phyloP scores from a whole-genome alignment of 768 basidiomycete species.

The Boletus patriciae region DNA sequence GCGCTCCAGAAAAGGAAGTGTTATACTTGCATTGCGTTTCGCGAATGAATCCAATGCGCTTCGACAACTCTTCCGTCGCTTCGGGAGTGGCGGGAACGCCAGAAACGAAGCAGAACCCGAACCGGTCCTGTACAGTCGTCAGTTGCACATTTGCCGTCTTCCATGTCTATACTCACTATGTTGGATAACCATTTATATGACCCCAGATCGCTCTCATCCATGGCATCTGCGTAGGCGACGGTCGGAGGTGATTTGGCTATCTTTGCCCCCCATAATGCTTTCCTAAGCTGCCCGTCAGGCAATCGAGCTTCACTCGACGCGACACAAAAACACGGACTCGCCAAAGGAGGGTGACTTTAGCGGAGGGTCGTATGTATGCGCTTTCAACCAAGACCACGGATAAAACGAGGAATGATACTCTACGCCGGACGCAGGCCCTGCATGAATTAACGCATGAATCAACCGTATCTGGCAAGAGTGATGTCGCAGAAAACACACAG shows the following conservation, averaged over 20 bases:
- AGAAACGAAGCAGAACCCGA: conserved; percentile 86
- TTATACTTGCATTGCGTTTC: conserved; percentile 66
- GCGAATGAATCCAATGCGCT: conserved; percentile 83
- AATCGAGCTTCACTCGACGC: background rate
- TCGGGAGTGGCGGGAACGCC: conserved; percentile 80
- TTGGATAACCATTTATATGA: conserved; percentile 80
- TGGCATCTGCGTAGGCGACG: conserved; percentile 69
- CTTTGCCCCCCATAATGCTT: conserved; percentile 77
- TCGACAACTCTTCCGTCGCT: conserved; percentile 76
- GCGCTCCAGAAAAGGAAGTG: conserved; percentile 1
- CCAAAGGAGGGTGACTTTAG: conserved; percentile 23
- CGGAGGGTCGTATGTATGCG: conserved; percentile 79
- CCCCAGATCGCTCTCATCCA: conserved; percentile 62
- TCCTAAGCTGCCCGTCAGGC: conserved; percentile 36
- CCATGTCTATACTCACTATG: conserved; percentile 52
- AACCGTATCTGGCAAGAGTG: background rate
- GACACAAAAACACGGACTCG: conserved; percentile 44
- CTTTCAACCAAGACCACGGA: conserved; percentile 82
- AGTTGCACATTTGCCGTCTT: background rate
- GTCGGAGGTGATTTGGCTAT: conserved; percentile 76
- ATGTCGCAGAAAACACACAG: conserved; percentile 49
- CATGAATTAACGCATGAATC: background rate
- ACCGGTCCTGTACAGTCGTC: conserved; percentile 58
- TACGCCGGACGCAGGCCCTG: conserved; percentile 31
- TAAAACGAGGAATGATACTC: conserved; percentile 76